These are phyloP conservation scores for Rhodotorula kratochvilovae DNA, from an alignment of 768 basidiomycete species.

Conservation along the genomic window DNA sequence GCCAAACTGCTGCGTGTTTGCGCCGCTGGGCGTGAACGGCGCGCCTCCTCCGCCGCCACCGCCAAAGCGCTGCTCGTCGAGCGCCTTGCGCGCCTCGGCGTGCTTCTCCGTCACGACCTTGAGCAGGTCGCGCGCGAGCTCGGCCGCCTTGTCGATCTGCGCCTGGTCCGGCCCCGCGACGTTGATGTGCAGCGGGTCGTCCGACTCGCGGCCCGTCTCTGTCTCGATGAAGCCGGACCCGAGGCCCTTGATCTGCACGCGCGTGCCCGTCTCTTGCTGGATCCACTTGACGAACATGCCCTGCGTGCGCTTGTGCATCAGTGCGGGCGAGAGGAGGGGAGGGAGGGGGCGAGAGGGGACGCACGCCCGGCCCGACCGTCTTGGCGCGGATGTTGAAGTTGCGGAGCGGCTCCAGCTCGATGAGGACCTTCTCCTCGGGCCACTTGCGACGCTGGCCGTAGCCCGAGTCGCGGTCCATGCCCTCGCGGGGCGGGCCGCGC, in stretches of 20 bases:
- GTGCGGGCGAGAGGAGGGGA: neutral
- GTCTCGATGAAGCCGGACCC: slow-evolving; percentile 93
- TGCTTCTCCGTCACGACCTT: slow-evolving; percentile 84
- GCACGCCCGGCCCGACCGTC: slow-evolving; percentile 86
- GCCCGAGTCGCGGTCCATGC: slow-evolving; percentile 25
- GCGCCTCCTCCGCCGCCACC: neutral
- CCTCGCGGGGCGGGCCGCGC: slow-evolving; percentile 56
- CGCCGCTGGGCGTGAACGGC: slow-evolving; percentile 4
- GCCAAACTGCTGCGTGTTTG: slow-evolving; percentile 5
- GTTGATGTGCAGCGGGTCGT: slow-evolving; percentile 86
- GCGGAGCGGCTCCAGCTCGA: slow-evolving; percentile 80
- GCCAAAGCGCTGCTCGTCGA: slow-evolving; percentile 6
- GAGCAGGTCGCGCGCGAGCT: slow-evolving; percentile 79
- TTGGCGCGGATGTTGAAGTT: slow-evolving; percentile 98
- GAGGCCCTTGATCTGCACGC: slow-evolving; percentile 93
- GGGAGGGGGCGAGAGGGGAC: slow-evolving; percentile 40
- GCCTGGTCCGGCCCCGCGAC: slow-evolving; percentile 89
- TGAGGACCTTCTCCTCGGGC: slow-evolving; percentile 92
- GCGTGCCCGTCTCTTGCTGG: slow-evolving; percentile 88
- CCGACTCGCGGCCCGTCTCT: slow-evolving; percentile 79
- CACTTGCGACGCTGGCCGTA: slow-evolving; percentile 63
- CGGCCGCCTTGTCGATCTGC: slow-evolving; percentile 80
- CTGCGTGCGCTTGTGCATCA: slow-evolving; percentile 49
- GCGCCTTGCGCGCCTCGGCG: slow-evolving; percentile 62
- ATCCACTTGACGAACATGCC: slow-evolving; percentile 98